Evolutionary conservation across 1,284 basidiomycete genomes (phyloP), one percentile per base, ranked within the genome.

Genomic region (Malassezia slooffiae): DNA sequence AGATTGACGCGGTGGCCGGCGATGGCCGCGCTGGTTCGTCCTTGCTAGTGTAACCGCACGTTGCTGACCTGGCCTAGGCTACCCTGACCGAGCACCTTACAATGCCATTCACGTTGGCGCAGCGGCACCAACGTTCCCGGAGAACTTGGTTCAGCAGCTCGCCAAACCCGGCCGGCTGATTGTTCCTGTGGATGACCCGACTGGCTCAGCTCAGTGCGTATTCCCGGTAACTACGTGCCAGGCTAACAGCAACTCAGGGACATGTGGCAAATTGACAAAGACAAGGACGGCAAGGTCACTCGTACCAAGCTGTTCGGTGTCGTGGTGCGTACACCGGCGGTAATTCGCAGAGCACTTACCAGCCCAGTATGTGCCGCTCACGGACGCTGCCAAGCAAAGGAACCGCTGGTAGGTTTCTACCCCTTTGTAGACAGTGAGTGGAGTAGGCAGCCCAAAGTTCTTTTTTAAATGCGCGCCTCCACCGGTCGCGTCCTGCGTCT

Each of bases 101-200:
- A 78, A 85, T 54, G 83, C 80, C 0, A 96, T 96, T 35, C 91
- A 97, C 60, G 91, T 96, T 16, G 91, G 91, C 4, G 91, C 91
- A 0, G 81, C 89, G 0, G 82, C 85, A 0, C 41, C 41, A 9
- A 28, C 36, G 1, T 49, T 61, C 4, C 88, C 89, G 0, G 68
- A 78, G 26, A 67, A 76, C 0, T 76, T 96, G 0, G 67, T 96
- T 20, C 78, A 85, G 12, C 75, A 74, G 52, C 80, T 96, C 4
- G 83, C 82, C 11, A 70, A 71, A 2, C 87, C 87, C 0, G 91
- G 91, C 2, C 74, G 86, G 38, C 86, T 95, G 82, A 91, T 95
- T 71, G 84, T 95, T 40, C 90, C 90, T 1, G 82, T 96, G 6
- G 88, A 87, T 5, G 76, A 75, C 22, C 28, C 41, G 5, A 40